Evolutionary conservation across 2,329 filamentous ascomycete genomes (phyloP).

Genomic region (Fusarium neocosmosporiellum): DNA sequence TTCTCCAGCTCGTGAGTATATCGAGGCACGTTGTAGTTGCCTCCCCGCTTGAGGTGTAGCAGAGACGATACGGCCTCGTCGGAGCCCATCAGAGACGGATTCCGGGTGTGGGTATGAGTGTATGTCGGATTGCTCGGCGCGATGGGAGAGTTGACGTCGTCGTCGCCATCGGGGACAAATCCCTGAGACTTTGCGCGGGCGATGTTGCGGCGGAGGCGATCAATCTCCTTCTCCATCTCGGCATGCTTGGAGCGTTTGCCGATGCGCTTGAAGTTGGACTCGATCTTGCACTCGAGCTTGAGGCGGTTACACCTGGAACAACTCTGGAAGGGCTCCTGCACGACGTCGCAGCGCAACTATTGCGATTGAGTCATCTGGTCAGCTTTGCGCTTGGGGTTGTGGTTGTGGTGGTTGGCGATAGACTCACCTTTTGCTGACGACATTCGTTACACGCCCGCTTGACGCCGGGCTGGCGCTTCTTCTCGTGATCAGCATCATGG

Average conservation of each 20-base stretch:
- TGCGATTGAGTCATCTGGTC: conserved; percentile 10
- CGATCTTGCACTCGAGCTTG: conserved; percentile 86
- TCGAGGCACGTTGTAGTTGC: conserved; percentile 69
- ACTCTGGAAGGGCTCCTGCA: conserved; percentile 81
- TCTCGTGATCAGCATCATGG: conserved; percentile 69
- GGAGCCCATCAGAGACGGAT: conserved; percentile 73
- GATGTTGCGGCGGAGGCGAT: conserved; percentile 71
- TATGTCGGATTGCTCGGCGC: conserved; percentile 64
- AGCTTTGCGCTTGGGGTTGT: conserved; percentile 10
- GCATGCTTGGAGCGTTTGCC: conserved; percentile 86
- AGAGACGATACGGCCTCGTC: conserved; percentile 76
- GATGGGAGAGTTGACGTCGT: conserved; percentile 69
- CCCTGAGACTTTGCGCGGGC: conserved; percentile 70
- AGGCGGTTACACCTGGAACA: conserved; percentile 84
- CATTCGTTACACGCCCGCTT: conserved; percentile 89
- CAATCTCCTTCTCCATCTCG: conserved; percentile 88
- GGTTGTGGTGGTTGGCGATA: not conserved
- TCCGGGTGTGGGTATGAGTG: conserved; percentile 70
- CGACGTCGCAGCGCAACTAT: conserved; percentile 84
- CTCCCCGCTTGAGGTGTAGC: conserved; percentile 73
- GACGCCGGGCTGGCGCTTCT: conserved; percentile 74
- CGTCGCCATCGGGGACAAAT: conserved; percentile 65
- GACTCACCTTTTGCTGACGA: conserved; percentile 83
- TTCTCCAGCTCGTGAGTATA: conserved; percentile 72
- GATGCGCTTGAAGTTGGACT: conserved; percentile 87